Evolutionary conservation across 2,329 filamentous ascomycete genomes (phyloP).

Genomic region (Hortaea werneckii): DNA sequence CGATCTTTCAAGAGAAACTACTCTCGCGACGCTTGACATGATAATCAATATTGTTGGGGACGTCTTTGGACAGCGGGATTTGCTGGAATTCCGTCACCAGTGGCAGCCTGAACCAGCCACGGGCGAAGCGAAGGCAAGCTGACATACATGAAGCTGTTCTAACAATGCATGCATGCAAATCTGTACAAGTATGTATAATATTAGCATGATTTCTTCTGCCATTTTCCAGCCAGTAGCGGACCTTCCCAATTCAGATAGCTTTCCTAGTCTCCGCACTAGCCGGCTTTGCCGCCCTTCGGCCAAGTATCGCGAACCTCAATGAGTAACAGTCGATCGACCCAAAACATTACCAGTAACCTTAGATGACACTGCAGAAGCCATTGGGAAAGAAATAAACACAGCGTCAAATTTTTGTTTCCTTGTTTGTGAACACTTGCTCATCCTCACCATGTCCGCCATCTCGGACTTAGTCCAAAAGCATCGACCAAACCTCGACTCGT

Average conservation of each 20-base stretch:
- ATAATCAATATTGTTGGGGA: conserved; percentile 80
- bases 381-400: no score
- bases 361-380: no score
- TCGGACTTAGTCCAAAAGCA: conserved; percentile 17
- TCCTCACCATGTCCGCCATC: conserved; percentile 12
- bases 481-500: conserved; percentile 34
- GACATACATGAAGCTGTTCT: background rate
- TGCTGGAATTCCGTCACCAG: conserved; percentile 57
- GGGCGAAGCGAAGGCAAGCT: background rate
- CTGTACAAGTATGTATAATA: no score
- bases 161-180: background rate
- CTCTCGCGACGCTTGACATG: conserved; percentile 71
- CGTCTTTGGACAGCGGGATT: conserved; percentile 78
- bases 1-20: conserved; percentile 12
- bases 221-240: background rate
- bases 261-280: background rate
- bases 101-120: conserved; percentile 10
- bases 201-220: no score
- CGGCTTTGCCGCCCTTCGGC: background rate
- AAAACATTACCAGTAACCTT: no score
- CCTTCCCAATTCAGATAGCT: background rate
- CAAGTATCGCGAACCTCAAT: background rate
- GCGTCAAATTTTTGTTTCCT: background rate
- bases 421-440: background rate
- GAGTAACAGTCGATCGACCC: no score